phyloP scores from a whole-genome alignment of 2,329 filamentous ascomycete genomes.

The Venturia effusa region DNA sequence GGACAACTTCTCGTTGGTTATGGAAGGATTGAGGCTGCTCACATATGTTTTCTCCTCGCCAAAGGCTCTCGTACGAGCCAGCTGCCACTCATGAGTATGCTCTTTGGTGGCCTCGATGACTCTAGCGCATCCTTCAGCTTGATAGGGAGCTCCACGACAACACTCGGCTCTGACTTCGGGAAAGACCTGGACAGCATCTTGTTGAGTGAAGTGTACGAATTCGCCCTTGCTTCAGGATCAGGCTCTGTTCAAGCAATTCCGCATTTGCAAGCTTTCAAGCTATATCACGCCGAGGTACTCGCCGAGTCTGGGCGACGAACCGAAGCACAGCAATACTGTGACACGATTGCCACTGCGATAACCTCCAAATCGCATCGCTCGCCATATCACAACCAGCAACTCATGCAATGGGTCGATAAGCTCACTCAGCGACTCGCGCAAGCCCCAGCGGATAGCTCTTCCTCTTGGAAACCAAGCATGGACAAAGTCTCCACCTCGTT shows the following conservation, averaged over 20 bases:
- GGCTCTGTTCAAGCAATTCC: conserved; percentile 47
- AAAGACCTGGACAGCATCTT: conserved; percentile 79
- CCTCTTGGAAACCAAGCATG: conserved; percentile 91
- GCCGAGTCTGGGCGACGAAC: conserved; percentile 73
- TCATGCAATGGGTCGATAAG: conserved; percentile 72
- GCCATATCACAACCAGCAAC: conserved; percentile 68
- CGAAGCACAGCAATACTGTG: conserved; percentile 86
- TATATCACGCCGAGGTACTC: conserved; percentile 73
- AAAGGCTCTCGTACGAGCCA: not conserved
- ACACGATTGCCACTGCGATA: conserved; percentile 65
- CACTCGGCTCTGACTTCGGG: conserved; percentile 58
- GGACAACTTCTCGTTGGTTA: conserved; percentile 77
- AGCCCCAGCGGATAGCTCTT: conserved; percentile 59
- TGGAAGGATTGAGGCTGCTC: conserved; percentile 79
- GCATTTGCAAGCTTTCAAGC: conserved; percentile 82
- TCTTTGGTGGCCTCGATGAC: conserved; percentile 79
- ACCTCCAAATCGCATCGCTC: conserved; percentile 74
- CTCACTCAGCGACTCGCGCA: conserved; percentile 73
- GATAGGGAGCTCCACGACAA: conserved; percentile 71
- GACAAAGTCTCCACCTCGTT: conserved; percentile 88
- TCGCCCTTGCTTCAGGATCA: conserved; percentile 55
- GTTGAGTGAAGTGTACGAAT: conserved; percentile 94
- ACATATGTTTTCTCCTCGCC: conserved; percentile 88
- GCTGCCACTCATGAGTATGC: conserved; percentile 36
- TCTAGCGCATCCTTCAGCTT: conserved; percentile 67